Conservation (phyloP, 805 yeast genomes). For the Candida bentonensis region DNA sequence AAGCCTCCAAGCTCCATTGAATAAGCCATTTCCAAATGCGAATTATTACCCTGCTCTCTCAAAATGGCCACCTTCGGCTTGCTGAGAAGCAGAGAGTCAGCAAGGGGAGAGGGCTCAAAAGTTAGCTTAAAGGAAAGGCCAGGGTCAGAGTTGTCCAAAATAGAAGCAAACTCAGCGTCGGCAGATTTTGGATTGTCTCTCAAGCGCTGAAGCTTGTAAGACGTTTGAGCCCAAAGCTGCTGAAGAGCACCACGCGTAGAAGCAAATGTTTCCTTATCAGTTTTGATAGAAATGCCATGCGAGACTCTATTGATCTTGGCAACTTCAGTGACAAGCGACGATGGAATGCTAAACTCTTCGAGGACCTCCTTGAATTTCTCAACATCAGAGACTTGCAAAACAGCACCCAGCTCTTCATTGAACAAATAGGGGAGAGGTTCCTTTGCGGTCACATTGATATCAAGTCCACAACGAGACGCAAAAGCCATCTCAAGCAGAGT, state of each 20-base stretch:
- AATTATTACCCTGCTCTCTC: constrained; percentile 97
- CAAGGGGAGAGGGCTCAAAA: constrained; percentile 25
- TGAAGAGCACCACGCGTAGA: constrained; percentile 60
- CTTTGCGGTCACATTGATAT: constrained; percentile 28
- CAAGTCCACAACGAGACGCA: constrained; percentile 81
- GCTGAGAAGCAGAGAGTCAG: constrained; percentile 16
- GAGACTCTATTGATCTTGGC: constrained; percentile 45
- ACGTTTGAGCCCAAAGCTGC: constrained; percentile 74
- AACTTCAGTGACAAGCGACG: constrained; percentile 40
- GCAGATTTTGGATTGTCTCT: constrained; percentile 92
- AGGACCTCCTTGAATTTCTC: constrained; percentile 43
- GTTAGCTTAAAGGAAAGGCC: constrained; percentile 76
- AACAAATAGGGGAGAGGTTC: constrained; percentile 48
- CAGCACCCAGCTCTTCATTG: constrained; percentile 92
- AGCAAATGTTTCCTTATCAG: constrained; percentile 28
- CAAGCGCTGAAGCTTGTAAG: constrained; percentile 76
- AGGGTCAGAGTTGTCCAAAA: constrained; percentile 73
- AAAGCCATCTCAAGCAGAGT: constrained; percentile 92
- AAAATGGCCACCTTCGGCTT: constrained; percentile 88
- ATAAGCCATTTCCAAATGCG: constrained; percentile 98
- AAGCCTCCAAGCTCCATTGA: constrained; percentile 91
- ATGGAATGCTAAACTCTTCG: constrained; percentile 41
- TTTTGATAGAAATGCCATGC: constrained; percentile 39
- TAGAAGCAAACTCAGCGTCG: constrained; percentile 65
- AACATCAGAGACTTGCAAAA: constrained; percentile 68